Evolutionary conservation across 2,329 filamentous ascomycete species (phyloP).

Genomic region (Aquanectria penicillioides): DNA sequence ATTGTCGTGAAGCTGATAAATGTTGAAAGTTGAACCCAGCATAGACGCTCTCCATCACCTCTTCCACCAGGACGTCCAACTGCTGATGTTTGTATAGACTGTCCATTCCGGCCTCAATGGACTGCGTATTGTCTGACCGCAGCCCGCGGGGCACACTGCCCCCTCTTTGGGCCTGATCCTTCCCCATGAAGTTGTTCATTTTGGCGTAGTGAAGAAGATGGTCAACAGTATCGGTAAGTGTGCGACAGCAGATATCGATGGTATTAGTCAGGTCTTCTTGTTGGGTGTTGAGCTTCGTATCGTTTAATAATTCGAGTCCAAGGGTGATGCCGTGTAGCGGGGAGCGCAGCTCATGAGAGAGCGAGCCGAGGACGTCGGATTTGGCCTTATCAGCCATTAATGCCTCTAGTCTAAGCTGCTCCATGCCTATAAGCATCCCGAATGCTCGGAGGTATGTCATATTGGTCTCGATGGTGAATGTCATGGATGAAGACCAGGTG

Average conservation of each 20-base stretch:
- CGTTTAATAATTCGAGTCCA: conserved; percentile 62
- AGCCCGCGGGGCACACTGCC: not conserved
- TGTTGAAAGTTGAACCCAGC: conserved; percentile 55
- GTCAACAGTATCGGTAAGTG: conserved; percentile 63
- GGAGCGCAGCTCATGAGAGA: conserved; percentile 70
- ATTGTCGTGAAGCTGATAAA: conserved; percentile 30
- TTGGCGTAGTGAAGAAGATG: conserved; percentile 66
- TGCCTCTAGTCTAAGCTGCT: conserved; percentile 58
- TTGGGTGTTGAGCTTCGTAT: conserved; percentile 58
- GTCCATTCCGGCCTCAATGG: conserved; percentile 28
- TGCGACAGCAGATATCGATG: conserved; percentile 61
- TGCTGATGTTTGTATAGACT: conserved; percentile 40
- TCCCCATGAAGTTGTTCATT: conserved; percentile 53
- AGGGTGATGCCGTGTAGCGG: conserved; percentile 70
- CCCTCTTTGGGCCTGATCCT: conserved; percentile 1
- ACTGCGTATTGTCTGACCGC: not conserved
- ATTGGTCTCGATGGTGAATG: conserved; percentile 58
- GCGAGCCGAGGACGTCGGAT: conserved; percentile 66
- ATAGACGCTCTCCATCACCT: conserved; percentile 58
- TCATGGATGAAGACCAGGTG: conserved; percentile 53
- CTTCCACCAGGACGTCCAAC: conserved; percentile 55
- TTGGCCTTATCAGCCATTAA: conserved; percentile 58
- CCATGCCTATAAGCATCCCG: conserved; percentile 64
- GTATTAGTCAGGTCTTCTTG: conserved; percentile 59
- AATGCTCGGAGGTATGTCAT: conserved; percentile 63